Evolutionary conservation across 2,329 filamentous ascomycete species (phyloP), one percentile per base, ranked within the genome.

Genomic region (Xylaria sp.): DNA sequence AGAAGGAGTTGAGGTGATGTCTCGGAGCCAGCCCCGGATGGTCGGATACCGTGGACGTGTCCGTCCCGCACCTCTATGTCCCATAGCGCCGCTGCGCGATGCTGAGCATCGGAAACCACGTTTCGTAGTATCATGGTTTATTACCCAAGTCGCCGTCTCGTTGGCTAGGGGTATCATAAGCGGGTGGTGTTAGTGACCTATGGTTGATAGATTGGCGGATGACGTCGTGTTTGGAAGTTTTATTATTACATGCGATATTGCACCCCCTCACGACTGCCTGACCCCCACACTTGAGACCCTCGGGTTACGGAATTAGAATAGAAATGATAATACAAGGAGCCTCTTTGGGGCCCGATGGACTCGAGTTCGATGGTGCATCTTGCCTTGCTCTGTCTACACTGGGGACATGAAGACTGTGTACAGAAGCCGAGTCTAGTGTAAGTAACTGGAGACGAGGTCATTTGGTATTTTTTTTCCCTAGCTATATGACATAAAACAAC

Each of bases 1-100:
- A 82, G 70, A 2, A 81, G 64, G 18, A 81, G 73, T 28, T 69
- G 74, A 5, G 76, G 69, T 12, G 71, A 67, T 12, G 62, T 70
- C 48, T 66, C 63, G 9, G 53, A 41, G 30, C 41, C 46, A 55
- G 67, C 53, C 28, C 67, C 23, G 10, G 72, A 70, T 41, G 70
- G 72, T n/a, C 56, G 56, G 45, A 75, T 72, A 28, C 56, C 67
- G 20, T 67, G 65, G 25, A 75, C 61, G 32, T 58, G 52, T 18
- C 74, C 72, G 28, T 75, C 70, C 34, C 65, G 39, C 20, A 67
- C 30, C 43, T 70, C 68, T 18, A 70, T 36, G 50, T 72, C 68
- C 52, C 52, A 70, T 15, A 46, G 41, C 20, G 65, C 45, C 12
- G 58, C 52, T n/a, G 55, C 23, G 52, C 41, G 45, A 13, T 55